Base-by-base conservation (phyloP, 192 early-diverging fungal genomes). In the Pecoramyces ruminantium region DNA sequence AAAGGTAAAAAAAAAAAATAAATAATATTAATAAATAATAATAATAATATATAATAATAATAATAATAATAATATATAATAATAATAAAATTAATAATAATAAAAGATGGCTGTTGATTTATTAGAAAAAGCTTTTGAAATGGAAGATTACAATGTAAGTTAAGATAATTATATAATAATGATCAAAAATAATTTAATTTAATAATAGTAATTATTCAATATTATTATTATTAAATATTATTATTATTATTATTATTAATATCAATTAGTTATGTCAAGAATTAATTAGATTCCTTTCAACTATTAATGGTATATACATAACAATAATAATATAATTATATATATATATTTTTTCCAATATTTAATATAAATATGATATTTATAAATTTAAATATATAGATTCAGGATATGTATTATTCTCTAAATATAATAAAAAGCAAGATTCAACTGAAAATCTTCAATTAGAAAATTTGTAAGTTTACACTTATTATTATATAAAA, bases 71-170 rank as follows among this genome's bases (percentile, higher is more conserved):
- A n/a, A n/a, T n/a, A n/a, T n/a, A n/a, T n/a, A n/a, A n/a, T n/a
- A n/a, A n/a, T n/a, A n/a, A n/a, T n/a, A n/a, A n/a, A n/a, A n/a
- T n/a, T n/a, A n/a, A n/a, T n/a, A n/a, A n/a, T n/a, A n/a, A n/a
- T n/a, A n/a, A 25, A 40, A 88, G 83, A 83, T 88, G 30, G 84
- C 93, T 8, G 88, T 93, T 38, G 87, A 88, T 29, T 85, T 96
- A 29, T 83, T 96, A 78, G 89, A 93, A 79, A 92, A 87, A 81
- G 88, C 94, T 8, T 87, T 95, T 40, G 88, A 93, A 80, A 82
- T 89, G 21, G 85, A 94, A 78, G 93, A 96, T 83, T 95, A 89
- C 86, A 92, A 95, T 86, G 92, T 93, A 84, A n/a, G n/a, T n/a
- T n/a, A n/a, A n/a, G n/a, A n/a, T n/a, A n/a, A n/a, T n/a, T n/a